Evolutionary conservation across 2,329 filamentous ascomycete species (phyloP).

Genomic region (Saccharata proteae): DNA sequence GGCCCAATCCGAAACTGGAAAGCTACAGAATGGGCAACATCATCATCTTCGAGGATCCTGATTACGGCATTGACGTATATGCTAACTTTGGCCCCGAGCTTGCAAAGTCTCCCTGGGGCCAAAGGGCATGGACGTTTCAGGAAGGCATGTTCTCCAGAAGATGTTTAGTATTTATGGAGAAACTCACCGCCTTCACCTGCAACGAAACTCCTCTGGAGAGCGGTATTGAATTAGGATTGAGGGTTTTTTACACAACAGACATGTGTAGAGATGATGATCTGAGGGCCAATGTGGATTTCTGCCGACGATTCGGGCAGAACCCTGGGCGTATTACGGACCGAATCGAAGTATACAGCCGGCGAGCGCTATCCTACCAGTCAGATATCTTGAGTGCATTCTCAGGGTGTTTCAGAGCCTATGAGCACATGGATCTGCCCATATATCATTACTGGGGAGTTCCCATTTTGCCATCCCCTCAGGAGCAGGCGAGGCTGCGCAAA

Average conservation of each 20-base stretch:
- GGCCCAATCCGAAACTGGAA: too few relatives aligned
- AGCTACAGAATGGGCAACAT: too few relatives aligned
- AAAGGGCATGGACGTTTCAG: slow-evolving; percentile 2
- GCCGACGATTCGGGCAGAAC: not conserved
- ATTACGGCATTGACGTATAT: not conserved
- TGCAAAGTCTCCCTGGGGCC: not conserved
- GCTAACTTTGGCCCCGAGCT: not conserved
- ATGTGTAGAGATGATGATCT: too few relatives aligned
- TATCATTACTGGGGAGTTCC: not conserved
- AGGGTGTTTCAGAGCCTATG: not conserved
- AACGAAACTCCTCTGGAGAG: not conserved
- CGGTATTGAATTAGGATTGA: not conserved
- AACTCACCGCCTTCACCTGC: not conserved
- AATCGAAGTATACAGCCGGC: not conserved
- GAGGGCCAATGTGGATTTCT: too few relatives aligned
- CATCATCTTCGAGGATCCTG: not conserved
- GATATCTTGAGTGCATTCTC: not conserved
- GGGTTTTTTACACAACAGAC: not conserved
- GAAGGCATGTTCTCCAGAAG: slow-evolving; percentile 1
- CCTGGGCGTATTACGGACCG: not conserved
- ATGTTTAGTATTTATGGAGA: not conserved
- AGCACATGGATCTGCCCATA: not conserved
- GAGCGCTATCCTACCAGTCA: not conserved
- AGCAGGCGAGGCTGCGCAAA: not conserved
- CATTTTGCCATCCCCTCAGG: not conserved